phyloP scores from a whole-genome alignment of 2,329 filamentous ascomycete genomes.

The Colletotrichum sidae region DNA sequence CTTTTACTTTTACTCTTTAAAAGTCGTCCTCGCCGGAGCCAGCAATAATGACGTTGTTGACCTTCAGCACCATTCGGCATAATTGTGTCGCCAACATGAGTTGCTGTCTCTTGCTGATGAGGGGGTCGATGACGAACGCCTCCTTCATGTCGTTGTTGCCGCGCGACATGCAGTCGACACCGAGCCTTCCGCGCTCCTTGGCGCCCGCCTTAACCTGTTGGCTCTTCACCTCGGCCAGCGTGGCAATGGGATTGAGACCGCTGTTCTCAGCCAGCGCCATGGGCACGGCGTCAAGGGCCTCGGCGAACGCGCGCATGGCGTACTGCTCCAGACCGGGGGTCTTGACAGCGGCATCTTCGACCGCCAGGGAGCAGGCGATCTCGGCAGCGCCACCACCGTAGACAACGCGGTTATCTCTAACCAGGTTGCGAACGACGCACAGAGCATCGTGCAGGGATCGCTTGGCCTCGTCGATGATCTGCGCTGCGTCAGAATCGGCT shows the following conservation, averaged over 20 bases:
- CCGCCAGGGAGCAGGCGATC: constrained; percentile 95
- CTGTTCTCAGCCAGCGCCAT: constrained; percentile 99
- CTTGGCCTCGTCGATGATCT: constrained; percentile 99
- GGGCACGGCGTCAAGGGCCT: constrained; percentile 91
- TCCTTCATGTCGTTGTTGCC: constrained; percentile 98
- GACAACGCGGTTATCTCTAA: constrained; percentile 95
- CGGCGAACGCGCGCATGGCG: constrained; percentile 97
- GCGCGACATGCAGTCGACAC: constrained; percentile 97
- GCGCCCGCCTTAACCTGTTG: constrained; percentile 85
- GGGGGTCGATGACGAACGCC: constrained; percentile 96
- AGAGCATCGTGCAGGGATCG: constrained; percentile 96
- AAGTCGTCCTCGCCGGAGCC: constrained; percentile 90
- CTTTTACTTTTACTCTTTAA: constrained; percentile 59
- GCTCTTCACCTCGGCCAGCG: constrained; percentile 93
- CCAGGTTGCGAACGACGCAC: constrained; percentile 96
- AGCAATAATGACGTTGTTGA: constrained; percentile 95
- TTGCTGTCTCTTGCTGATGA: constrained; percentile 98
- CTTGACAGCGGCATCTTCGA: constrained; percentile 94
- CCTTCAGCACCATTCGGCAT: constrained; percentile 97
- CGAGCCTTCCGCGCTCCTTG: constrained; percentile 71
- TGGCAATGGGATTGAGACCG: constrained; percentile 94
- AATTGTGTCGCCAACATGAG: constrained; percentile 95
- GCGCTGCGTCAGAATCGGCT: constrained; percentile 39
- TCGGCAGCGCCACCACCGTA: constrained; percentile 97
- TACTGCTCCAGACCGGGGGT: constrained; percentile 98